Evolutionary conservation across 495 filamentous ascomycete species (phyloP).

Genomic region (Neurospora sp.): DNA sequence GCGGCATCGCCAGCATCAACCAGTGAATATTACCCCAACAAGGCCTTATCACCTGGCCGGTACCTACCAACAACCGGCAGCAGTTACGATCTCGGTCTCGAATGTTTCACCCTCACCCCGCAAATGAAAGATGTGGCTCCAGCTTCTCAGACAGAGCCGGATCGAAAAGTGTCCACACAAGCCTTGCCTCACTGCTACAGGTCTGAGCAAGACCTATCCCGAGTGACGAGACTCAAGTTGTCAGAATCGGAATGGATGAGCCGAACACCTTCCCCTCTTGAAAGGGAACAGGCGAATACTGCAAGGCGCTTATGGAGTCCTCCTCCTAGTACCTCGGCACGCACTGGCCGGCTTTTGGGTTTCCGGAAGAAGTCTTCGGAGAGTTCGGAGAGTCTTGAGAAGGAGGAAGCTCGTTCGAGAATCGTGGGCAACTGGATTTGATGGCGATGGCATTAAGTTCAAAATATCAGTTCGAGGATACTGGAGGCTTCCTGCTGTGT

Average conservation of each 20-base stretch:
- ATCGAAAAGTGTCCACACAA: not conserved
- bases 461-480: no score
- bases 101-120: conserved; percentile 17
- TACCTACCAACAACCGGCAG: conserved; percentile 29
- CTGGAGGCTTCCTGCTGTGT: no score
- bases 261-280: conserved; percentile 25
- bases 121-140: not conserved
- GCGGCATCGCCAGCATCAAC: conserved; percentile 20
- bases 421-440: not conserved
- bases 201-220: conserved; percentile 3
- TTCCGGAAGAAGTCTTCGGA: conserved; percentile 4
- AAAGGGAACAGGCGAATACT: not conserved
- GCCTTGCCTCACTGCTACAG: conserved; percentile 1
- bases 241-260: conserved; percentile 33
- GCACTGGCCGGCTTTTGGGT: conserved; percentile 6
- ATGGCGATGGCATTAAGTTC: no score
- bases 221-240: conserved; percentile 11
- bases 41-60: conserved; percentile 16
- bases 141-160: not conserved
- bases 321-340: not conserved
- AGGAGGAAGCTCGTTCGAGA: not conserved
- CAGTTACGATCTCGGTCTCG: conserved; percentile 23
- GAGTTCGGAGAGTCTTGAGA: not conserved
- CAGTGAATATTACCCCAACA: conserved; percentile 10
- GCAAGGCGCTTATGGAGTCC: conserved; percentile 13